Conservation (phyloP, 495 filamentous ascomycete genomes). For the Tuber microsphaerosporum region DNA sequence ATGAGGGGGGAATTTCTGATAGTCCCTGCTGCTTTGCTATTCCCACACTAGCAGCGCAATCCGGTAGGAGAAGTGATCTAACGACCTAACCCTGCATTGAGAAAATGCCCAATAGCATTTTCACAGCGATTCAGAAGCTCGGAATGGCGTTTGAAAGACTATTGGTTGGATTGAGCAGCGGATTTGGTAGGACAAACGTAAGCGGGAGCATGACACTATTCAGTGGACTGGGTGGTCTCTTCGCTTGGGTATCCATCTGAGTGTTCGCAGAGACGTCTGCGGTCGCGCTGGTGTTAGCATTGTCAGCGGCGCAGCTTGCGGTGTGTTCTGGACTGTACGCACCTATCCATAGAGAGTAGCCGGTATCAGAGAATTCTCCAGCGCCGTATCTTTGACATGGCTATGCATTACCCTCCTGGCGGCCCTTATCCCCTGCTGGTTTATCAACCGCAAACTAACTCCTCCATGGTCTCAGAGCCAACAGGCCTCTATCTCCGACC, state of each 20-base stretch:
- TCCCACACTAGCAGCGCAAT: constrained; percentile 57
- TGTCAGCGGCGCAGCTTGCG: constrained; percentile 56
- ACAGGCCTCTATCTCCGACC: constrained; percentile 54
- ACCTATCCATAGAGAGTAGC: constrained; percentile 46
- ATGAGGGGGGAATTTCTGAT: constrained; percentile 53
- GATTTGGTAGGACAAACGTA: constrained; percentile 64
- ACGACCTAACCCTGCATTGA: no score
- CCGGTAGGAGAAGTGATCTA: no score
- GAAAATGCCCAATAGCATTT: no score
- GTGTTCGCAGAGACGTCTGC: constrained; percentile 53
- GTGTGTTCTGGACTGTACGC: constrained; percentile 54
- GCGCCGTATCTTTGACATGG: constrained; percentile 59
- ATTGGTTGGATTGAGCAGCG: constrained; percentile 60
- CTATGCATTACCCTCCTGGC: constrained; percentile 55
- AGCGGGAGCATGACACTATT: constrained; percentile 55
- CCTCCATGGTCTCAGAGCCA: constrained; percentile 49
- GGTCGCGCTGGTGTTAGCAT: constrained; percentile 55
- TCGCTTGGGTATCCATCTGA: constrained; percentile 64
- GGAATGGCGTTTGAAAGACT: constrained; percentile 60
- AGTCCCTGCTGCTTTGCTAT: constrained; percentile 56
- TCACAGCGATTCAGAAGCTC: constrained; percentile 66
- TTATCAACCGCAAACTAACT: background rate
- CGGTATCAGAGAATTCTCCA: constrained; percentile 56
- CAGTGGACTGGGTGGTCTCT: constrained; percentile 55
- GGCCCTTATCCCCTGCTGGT: constrained; percentile 41